Percentiles rank a stretch among this genome's conserved stretches.
Conservation (phyloP, 441 rosid genomes). For the Erysimum cheiri region DNA sequence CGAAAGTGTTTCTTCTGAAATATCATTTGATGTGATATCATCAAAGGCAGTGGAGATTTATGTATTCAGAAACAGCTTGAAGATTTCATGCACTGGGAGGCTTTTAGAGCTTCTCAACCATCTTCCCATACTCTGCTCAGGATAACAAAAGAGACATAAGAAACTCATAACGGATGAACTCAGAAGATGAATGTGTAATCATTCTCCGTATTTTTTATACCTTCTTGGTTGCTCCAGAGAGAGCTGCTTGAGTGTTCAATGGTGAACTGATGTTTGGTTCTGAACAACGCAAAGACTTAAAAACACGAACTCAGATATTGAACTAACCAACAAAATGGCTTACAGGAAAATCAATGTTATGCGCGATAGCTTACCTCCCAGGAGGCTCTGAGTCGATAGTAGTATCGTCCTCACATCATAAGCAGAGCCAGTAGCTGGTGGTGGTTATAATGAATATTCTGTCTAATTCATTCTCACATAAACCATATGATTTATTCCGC, state of each 20-base stretch:
- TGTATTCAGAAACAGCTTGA: conserved; percentile 22
- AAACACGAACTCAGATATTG: conserved; percentile 24
- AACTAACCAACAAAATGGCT: neutral
- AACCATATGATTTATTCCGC: too few species aligned
- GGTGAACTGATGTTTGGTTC: conserved; percentile 97
- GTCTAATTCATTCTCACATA: too few species aligned
- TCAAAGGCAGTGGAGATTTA: neutral
- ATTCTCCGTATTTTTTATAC: conserved; percentile 41
- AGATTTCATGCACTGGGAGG: conserved; percentile 56
- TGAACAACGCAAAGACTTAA: conserved; percentile 39
- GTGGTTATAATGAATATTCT: too few species aligned
- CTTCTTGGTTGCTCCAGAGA: conserved; percentile 95
- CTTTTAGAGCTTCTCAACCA: conserved; percentile 88
- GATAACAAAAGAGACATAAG: conserved; percentile 11
- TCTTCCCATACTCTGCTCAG: conserved; percentile 83
- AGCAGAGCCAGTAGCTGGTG: conserved; percentile 51
- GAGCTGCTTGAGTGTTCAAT: conserved; percentile 89
- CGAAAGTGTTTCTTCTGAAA: conserved; percentile 30
- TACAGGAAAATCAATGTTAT: neutral
- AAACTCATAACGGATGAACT: neutral
- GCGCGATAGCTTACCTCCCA: conserved; percentile 67
- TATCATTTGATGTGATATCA: neutral
- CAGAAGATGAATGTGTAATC: neutral
- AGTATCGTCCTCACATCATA: conserved; percentile 92
- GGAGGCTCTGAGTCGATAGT: conserved; percentile 87